Conservation (phyloP, 2,329 filamentous ascomycete species). For the Xylariaceae sp. region DNA sequence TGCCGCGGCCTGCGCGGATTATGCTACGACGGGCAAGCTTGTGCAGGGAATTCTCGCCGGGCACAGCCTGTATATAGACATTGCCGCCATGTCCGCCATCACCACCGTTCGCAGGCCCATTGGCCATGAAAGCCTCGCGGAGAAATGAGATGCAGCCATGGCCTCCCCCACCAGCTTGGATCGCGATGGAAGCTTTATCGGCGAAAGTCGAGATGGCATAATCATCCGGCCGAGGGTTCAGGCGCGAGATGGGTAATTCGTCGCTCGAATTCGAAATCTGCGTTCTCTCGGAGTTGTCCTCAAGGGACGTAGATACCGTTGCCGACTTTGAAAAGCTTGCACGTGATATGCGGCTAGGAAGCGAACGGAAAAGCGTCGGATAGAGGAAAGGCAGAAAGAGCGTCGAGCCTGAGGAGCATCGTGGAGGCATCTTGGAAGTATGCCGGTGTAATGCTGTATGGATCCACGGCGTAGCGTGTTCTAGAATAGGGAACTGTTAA, state of each 20-base stretch:
- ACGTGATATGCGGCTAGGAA: constrained; percentile 21
- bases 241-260: constrained; percentile 47
- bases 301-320: constrained; percentile 15
- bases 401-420: constrained; percentile 34
- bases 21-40: constrained; percentile 77
- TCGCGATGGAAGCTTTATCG: constrained; percentile 72
- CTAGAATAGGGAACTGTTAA: not conserved
- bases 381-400: constrained; percentile 47
- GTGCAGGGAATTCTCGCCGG: constrained; percentile 86
- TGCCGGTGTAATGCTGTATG: constrained; percentile 7
- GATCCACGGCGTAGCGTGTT: constrained; percentile 2
- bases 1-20: constrained; percentile 69
- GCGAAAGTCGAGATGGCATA: constrained; percentile 79
- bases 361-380: constrained; percentile 38
- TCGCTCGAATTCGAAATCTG: constrained; percentile 30
- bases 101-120: constrained; percentile 90
- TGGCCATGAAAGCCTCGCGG: constrained; percentile 80
- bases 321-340: constrained; percentile 23
- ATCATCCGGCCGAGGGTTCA: constrained; percentile 79
- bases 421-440: constrained; percentile 39
- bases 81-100: constrained; percentile 90
- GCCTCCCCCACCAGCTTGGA: constrained; percentile 77
- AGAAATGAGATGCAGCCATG: constrained; percentile 93
- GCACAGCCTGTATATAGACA: constrained; percentile 88
- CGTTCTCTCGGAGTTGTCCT: constrained; percentile 20